Percentiles rank a stretch among this genome's conserved stretches.
These are phyloP conservation scores for Leccinum variicolor DNA, from an alignment of 768 basidiomycete species.

Conservation along the genomic window DNA sequence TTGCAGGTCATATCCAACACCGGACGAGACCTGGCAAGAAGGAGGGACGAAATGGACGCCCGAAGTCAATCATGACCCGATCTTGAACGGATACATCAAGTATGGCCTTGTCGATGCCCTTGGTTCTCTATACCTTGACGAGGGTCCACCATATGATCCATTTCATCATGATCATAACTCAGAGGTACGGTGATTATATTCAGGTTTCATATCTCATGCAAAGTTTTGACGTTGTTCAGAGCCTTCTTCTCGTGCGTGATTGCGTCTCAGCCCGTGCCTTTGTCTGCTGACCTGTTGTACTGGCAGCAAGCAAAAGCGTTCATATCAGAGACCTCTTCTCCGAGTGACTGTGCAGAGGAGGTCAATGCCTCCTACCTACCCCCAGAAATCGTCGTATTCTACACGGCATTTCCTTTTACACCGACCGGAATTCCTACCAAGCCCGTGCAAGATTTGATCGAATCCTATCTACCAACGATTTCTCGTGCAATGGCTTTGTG, in stretches of 20 bases:
- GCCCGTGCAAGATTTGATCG: constrained; percentile 39
- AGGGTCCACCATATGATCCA: constrained; percentile 16
- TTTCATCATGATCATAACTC: constrained; percentile 44
- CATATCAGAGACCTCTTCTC: constrained; percentile 1
- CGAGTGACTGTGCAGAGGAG: constrained; percentile 28
- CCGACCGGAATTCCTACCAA: constrained; percentile 34
- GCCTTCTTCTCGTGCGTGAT: constrained; percentile 39
- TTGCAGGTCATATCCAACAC: constrained; percentile 41
- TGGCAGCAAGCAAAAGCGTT: constrained; percentile 11
- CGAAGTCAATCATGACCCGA: neutral
- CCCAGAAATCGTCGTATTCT: constrained; percentile 41
- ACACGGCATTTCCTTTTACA: constrained; percentile 43
- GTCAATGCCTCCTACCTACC: constrained; percentile 42
- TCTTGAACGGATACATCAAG: constrained; percentile 7
- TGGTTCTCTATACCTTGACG: constrained; percentile 46
- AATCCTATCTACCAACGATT: constrained; percentile 43
- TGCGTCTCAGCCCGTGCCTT: neutral
- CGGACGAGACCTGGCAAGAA: constrained; percentile 18
- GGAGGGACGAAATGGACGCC: constrained; percentile 33
- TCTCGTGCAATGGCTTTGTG: constrained; percentile 41
- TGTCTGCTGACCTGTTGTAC: neutral
- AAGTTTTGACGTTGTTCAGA: constrained; percentile 25
- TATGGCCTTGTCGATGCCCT: constrained; percentile 34
- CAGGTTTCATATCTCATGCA: constrained; percentile 2
- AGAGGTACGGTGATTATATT: constrained; percentile 37